These are phyloP conservation scores for Ochromonas danica DNA, from an alignment of 108 stramenopile species.

Conservation along the genomic window DNA sequence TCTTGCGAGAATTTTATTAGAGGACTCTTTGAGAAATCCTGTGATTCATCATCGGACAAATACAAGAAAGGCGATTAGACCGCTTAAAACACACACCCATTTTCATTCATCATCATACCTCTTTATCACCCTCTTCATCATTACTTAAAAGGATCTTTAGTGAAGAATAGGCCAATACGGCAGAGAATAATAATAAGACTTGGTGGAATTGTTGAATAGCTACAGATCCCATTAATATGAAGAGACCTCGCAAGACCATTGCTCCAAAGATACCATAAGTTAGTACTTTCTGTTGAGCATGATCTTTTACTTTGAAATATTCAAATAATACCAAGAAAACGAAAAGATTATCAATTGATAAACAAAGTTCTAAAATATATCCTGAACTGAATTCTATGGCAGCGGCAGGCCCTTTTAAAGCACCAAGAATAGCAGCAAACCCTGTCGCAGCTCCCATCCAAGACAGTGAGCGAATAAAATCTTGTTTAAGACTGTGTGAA, in stretches of 20 bases:
- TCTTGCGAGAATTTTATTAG: neutral
- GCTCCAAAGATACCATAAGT: slow-evolving; percentile 65
- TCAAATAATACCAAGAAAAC: slow-evolving; percentile 83
- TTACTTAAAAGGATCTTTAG: slow-evolving; percentile 44
- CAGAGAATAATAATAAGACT: slow-evolving; percentile 55
- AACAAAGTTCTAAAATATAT: slow-evolving; percentile 77
- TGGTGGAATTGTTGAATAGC: slow-evolving; percentile 77
- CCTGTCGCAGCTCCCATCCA: neutral
- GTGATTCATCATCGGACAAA: too few species aligned
- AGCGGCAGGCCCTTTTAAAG: slow-evolving; percentile 11
- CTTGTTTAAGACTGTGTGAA: too few species aligned
- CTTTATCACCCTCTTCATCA: slow-evolving; percentile 49
- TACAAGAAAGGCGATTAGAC: too few species aligned
- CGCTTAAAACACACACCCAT: too few species aligned
- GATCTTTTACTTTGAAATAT: slow-evolving; percentile 66
- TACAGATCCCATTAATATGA: slow-evolving; percentile 85
- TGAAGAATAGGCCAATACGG: slow-evolving; percentile 46
- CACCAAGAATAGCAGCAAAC: slow-evolving; percentile 38
- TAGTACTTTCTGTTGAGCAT: slow-evolving; percentile 48
- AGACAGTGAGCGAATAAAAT: neutral
- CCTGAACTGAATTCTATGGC: slow-evolving; percentile 76
- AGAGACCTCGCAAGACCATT: slow-evolving; percentile 80
- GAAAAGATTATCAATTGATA: slow-evolving; percentile 82
- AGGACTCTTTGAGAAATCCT: neutral
- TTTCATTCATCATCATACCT: too few species aligned